Evolutionary conservation across 2,329 filamentous ascomycete genomes (phyloP), one percentile per base, ranked within the genome.

Genomic region (Fusarium sp.): DNA sequence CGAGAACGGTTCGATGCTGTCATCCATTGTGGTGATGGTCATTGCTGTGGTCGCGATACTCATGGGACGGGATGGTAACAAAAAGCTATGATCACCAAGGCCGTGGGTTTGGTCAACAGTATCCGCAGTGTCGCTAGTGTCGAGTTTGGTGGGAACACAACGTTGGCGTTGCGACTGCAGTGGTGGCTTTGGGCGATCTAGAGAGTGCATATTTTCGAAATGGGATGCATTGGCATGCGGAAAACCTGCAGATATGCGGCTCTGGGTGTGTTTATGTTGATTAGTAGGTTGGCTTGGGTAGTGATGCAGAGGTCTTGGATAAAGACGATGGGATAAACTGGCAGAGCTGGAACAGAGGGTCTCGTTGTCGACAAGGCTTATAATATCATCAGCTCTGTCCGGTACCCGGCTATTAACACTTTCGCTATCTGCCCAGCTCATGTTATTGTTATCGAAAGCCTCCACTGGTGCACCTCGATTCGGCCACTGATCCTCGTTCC

Each of bases 361-460:
- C 46, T 74, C 72, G 27, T 65, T 73, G 65, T 74, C 72, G 39
- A 74, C 54, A 66, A 74, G 74, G 58, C 67, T 73, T 57, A 62
- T 71, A 64, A 68, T 66, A 68, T 73, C 71, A 69, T 70, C 64
- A 57, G 58, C 43, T 33, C 59, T 54, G 41, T 48, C 56, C 41
- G 40, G 62, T 23, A 67, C 63, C 48, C 71, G 65, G 63, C 55
- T 56, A 48, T 40, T 60, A 49, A 62, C 62, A 50, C 55, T 58
- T 49, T 55, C 54, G 58, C 56, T 64, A 64, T 47, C 62, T 59
- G 43, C 65, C 37, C 27, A 45, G 51, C 51, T 53, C 39, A 62
- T 64, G 51, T 50, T 59, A 66, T 70, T 51, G 25, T 37, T 49
- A 39, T 67, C 62, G 46, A 60, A 54, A 58, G 43, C 51, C 43